These are phyloP conservation scores for Shiraia bambusicola DNA, from an alignment of 2,329 filamentous ascomycete species.

Conservation along the genomic window DNA sequence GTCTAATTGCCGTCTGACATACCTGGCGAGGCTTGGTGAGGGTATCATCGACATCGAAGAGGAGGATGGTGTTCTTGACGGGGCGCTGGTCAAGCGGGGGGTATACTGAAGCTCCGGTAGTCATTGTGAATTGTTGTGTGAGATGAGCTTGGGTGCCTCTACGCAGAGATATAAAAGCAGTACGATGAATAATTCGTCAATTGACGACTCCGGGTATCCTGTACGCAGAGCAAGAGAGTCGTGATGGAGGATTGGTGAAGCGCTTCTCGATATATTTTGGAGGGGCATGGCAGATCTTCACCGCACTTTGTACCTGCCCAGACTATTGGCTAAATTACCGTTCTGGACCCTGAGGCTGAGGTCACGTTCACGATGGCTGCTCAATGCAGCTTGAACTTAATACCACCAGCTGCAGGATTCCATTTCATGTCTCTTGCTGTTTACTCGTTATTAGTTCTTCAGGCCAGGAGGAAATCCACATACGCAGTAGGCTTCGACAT, in stretches of 20 bases:
- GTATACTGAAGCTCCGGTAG: conserved; percentile 54
- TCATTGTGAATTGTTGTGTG: conserved; percentile 30
- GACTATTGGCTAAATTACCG: conserved; percentile 9
- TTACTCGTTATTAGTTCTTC: no score
- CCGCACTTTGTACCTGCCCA: conserved; percentile 19
- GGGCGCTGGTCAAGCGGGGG: conserved; percentile 80
- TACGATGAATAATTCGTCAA: background rate
- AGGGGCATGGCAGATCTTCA: conserved; percentile 23
- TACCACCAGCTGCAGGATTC: conserved; percentile 5
- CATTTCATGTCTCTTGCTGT: no score
- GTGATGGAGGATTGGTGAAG: conserved; percentile 8
- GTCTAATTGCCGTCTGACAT: conserved; percentile 4
- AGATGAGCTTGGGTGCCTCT: background rate
- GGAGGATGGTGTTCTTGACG: conserved; percentile 86
- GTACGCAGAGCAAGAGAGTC: conserved; percentile 11
- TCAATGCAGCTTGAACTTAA: conserved; percentile 6
- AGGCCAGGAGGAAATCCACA: no score
- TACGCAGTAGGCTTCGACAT: no score
- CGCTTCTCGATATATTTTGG: conserved; percentile 17
- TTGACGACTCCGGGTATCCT: background rate
- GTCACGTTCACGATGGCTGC: conserved; percentile 12
- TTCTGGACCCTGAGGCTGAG: conserved; percentile 9
- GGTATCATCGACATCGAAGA: conserved; percentile 96
- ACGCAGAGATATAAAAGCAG: background rate
- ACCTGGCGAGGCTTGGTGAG: conserved; percentile 81